These are phyloP conservation scores for Rubia balearica DNA, from an alignment of 305 asterid species.

Conservation along the genomic window DNA sequence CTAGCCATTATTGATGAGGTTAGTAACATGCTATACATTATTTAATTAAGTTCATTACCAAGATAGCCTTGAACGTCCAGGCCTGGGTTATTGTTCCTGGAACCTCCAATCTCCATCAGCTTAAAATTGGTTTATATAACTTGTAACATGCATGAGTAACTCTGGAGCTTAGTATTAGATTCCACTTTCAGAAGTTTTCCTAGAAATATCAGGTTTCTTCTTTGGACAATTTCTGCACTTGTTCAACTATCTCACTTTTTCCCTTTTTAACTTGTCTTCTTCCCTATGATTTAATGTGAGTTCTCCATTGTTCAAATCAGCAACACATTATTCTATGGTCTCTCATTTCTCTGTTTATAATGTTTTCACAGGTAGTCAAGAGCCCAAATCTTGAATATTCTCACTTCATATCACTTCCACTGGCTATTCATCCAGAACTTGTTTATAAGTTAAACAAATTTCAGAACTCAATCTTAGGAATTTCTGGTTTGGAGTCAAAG, in stretches of 20 bases:
- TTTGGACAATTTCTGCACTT: background rate
- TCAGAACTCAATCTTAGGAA: constrained; percentile 60
- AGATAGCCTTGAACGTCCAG: background rate
- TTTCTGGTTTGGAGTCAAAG: constrained; percentile 17
- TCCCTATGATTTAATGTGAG: background rate
- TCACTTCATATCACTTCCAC: constrained; percentile 93
- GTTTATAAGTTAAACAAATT: constrained; percentile 65
- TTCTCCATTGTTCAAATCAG: background rate
- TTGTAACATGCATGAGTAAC: background rate
- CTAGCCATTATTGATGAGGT: constrained; percentile 62
- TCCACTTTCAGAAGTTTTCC: background rate
- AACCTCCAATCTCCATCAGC: background rate
- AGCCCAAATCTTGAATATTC: constrained; percentile 74
- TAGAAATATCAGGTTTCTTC: background rate
- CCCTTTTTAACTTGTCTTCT: background rate
- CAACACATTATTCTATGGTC: background rate
- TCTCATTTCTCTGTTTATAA: background rate
- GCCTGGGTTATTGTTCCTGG: constrained; percentile 1
- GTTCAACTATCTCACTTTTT: background rate
- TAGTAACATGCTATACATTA: constrained; percentile 4
- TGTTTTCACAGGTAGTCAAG: constrained; percentile 47
- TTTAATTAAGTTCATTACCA: background rate
- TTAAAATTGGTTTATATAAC: background rate
- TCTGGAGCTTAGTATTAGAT: background rate
- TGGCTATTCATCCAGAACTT: constrained; percentile 74